Conservation (phyloP, 2,329 filamentous ascomycete genomes). For the Neofusicoccum kwambonambiense region DNA sequence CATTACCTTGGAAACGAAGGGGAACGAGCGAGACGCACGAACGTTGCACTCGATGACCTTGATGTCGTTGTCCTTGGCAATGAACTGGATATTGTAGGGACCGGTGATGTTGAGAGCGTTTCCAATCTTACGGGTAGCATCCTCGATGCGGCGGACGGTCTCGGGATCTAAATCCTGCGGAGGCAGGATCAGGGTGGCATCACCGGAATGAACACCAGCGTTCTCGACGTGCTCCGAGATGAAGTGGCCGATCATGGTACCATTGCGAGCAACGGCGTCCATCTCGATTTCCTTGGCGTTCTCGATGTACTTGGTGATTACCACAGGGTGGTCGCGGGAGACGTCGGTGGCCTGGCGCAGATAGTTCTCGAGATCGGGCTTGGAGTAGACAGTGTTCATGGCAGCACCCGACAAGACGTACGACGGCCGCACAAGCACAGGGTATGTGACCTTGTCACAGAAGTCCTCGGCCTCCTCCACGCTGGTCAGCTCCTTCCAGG, state of each 20-base stretch:
- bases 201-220: slow-evolving; percentile 95
- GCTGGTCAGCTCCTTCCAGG: slow-evolving; percentile 96
- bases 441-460: slow-evolving; percentile 85
- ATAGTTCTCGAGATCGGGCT: slow-evolving; percentile 86
- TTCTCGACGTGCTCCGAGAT: slow-evolving; percentile 99
- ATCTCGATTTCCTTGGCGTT: slow-evolving; percentile 99
- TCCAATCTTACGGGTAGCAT: slow-evolving; percentile 93
- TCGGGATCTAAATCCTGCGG: slow-evolving; percentile 89
- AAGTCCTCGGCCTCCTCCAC: slow-evolving; percentile 87
- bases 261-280: slow-evolving; percentile 92
- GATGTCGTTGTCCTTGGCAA: slow-evolving; percentile 98
- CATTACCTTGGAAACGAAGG: slow-evolving; percentile 98
- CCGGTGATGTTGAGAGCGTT: slow-evolving; percentile 92
- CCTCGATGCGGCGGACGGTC: slow-evolving; percentile 87
- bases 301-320: slow-evolving; percentile 99
- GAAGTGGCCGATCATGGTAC: slow-evolving; percentile 89
- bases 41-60: slow-evolving; percentile 99
- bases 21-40: slow-evolving; percentile 91
- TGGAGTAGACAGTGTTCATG: slow-evolving; percentile 99
- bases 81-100: slow-evolving; percentile 99
- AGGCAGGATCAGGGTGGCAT: slow-evolving; percentile 91
- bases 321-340: slow-evolving; percentile 91
- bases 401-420: slow-evolving; percentile 96
- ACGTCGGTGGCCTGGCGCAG: slow-evolving; percentile 89
- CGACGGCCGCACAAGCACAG: slow-evolving; percentile 90